Conservation (phyloP, 768 basidiomycete genomes). For the Gyrodon lividus region DNA sequence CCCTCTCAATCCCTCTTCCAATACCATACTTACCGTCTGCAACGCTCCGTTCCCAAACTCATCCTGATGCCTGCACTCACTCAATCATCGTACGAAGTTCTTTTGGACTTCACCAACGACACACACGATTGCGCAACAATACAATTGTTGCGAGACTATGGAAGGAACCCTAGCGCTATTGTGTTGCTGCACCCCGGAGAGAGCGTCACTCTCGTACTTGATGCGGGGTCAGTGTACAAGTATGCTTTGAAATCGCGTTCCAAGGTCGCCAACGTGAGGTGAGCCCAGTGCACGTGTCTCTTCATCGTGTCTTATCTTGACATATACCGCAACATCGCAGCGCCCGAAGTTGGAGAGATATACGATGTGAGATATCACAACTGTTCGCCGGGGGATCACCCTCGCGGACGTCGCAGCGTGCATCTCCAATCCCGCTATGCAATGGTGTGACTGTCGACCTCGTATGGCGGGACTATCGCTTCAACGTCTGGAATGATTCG, state of each 20-base stretch:
- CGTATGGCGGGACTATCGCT: conserved; percentile 65
- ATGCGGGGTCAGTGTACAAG: conserved; percentile 66
- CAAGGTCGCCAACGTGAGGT: conserved; percentile 72
- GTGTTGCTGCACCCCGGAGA: conserved; percentile 62
- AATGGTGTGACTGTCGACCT: conserved; percentile 64
- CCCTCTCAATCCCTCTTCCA: conserved; percentile 17
- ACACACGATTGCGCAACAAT: conserved; percentile 62
- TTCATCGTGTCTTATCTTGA: conserved; percentile 3
- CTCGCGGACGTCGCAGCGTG: conserved; percentile 32
- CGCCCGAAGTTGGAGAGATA: conserved; percentile 65
- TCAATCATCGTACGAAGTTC: conserved; percentile 57
- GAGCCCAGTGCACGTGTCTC: conserved; percentile 24
- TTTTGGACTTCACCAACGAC: conserved; percentile 70
- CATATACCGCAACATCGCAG: conserved; percentile 32
- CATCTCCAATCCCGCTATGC: conserved; percentile 36
- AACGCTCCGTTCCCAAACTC: conserved; percentile 21
- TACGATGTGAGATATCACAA: conserved; percentile 59
- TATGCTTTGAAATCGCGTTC: conserved; percentile 66
- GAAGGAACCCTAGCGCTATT: conserved; percentile 49
- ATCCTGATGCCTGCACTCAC: conserved; percentile 56
- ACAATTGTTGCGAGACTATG: conserved; percentile 65
- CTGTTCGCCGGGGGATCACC: conserved; percentile 46
- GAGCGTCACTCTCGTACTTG: conserved; percentile 63
- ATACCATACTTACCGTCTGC: conserved; percentile 30
- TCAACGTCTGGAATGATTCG: conserved; percentile 60